Evolutionary conservation across 2,329 filamentous ascomycete genomes (phyloP).

Genomic region (Trichoderma asperellum): DNA sequence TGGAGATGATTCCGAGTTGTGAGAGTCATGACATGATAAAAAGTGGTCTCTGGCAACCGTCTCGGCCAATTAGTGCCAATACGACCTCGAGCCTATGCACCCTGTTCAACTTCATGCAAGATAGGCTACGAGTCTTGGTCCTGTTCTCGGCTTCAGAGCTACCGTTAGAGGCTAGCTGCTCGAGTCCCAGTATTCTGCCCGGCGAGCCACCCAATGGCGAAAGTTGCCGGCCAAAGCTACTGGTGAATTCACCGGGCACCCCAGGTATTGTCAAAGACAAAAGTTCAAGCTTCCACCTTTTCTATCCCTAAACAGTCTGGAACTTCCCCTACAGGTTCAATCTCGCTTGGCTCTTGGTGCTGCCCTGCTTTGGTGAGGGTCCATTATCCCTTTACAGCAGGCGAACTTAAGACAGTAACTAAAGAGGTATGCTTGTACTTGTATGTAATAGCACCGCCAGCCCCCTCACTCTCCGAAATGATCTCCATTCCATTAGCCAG

Average conservation of each 20-base stretch:
- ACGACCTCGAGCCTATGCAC: background rate
- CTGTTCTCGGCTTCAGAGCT: background rate
- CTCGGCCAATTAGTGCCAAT: background rate
- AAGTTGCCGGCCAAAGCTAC: background rate
- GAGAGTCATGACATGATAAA: background rate
- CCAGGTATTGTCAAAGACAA: background rate
- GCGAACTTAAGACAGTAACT: background rate
- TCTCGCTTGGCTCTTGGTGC: slow-evolving; percentile 14
- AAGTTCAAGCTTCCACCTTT: slow-evolving; percentile 6
- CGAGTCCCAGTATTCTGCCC: background rate
- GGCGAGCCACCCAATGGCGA: background rate
- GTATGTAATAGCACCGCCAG: background rate
- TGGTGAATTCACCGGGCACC: background rate
- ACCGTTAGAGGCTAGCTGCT: background rate
- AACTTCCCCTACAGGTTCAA: slow-evolving; percentile 8
- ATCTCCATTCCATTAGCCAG: background rate
- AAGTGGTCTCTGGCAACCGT: background rate
- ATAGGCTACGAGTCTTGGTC: background rate
- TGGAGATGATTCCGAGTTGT: background rate
- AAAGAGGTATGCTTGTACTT: no score
- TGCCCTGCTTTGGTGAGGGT: background rate
- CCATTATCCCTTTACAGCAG: slow-evolving; percentile 1
- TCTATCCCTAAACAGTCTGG: background rate
- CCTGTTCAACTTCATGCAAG: background rate
- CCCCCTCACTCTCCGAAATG: background rate